Evolutionary conservation across 2,329 filamentous ascomycete genomes (phyloP).

Genomic region (Tolypocladium capitatum): DNA sequence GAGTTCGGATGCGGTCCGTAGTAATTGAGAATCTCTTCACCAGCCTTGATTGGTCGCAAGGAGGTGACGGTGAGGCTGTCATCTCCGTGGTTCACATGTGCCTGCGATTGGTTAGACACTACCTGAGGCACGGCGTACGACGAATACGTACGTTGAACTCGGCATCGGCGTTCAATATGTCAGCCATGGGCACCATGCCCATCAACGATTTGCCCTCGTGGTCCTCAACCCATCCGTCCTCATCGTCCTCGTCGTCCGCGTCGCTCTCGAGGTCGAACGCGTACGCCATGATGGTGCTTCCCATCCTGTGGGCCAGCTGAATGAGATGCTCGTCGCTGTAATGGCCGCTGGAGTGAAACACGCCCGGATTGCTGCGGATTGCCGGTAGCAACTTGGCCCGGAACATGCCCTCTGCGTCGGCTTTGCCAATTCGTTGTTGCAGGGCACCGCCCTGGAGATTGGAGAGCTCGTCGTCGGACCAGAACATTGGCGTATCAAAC

Average conservation of each 20-base stretch:
- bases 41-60: conserved; percentile 52
- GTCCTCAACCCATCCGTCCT: conserved; percentile 55
- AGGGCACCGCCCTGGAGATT: conserved; percentile 68
- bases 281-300: conserved; percentile 83
- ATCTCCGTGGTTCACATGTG: conserved; percentile 40
- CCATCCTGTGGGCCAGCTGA: conserved; percentile 60
- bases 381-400: conserved; percentile 36
- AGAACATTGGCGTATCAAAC: conserved; percentile 89
- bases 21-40: conserved; percentile 76
- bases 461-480: conserved; percentile 55
- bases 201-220: conserved; percentile 46
- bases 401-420: conserved; percentile 59
- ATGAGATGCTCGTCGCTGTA: conserved; percentile 32
- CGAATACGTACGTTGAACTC: conserved; percentile 57
- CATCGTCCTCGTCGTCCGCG: conserved; percentile 43
- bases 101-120: conserved; percentile 16
- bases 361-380: conserved; percentile 27
- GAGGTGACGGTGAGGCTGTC: conserved; percentile 55
- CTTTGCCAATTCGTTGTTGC: conserved; percentile 62
- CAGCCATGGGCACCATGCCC: conserved; percentile 84
- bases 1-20: conserved; percentile 75
- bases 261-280: conserved; percentile 65
- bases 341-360: conserved; percentile 26
- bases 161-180: conserved; percentile 80
- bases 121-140: neutral